Evolutionary conservation across 768 basidiomycete species (phyloP).

Genomic region (Glaciozyma martinii): DNA sequence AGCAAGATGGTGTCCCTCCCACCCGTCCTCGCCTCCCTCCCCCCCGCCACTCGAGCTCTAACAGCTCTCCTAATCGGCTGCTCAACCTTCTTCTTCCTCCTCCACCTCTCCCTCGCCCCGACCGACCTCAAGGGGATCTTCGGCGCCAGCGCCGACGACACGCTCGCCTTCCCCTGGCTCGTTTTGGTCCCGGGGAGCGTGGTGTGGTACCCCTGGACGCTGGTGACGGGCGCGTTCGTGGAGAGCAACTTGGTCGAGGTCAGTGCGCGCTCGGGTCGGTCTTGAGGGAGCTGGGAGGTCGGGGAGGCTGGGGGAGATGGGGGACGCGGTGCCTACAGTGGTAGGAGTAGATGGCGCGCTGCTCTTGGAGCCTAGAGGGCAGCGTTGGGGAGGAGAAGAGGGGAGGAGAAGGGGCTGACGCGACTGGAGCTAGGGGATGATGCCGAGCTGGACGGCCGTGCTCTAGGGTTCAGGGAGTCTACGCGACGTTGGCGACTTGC

Average conservation of each 20-base stretch:
- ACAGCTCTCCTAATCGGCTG: slow-evolving; percentile 18
- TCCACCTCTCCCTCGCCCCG: slow-evolving; percentile 9
- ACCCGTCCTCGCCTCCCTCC: slow-evolving; percentile 13
- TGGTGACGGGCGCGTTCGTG: slow-evolving; percentile 78
- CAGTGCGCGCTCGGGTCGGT: slow-evolving; percentile 36
- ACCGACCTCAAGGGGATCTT: slow-evolving; percentile 13
- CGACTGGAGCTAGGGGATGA: too few relatives aligned
- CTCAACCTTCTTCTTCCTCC: slow-evolving; percentile 19
- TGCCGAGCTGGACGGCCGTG: too few relatives aligned
- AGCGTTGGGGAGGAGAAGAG: too few relatives aligned
- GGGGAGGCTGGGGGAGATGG: neutral
- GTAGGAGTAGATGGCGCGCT: too few relatives aligned
- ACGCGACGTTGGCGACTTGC: too few relatives aligned
- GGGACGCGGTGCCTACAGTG: too few relatives aligned
- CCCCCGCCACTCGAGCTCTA: slow-evolving; percentile 26
- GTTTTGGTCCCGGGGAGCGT: slow-evolving; percentile 30
- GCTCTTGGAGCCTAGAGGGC: too few relatives aligned
- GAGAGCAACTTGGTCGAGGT: slow-evolving; percentile 80
- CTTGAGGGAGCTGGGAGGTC: neutral
- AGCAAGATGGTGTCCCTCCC: slow-evolving; percentile 5
- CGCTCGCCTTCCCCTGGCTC: slow-evolving; percentile 32
- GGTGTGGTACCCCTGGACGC: slow-evolving; percentile 66
- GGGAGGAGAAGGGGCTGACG: too few relatives aligned
- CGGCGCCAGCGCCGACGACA: slow-evolving; percentile 17
- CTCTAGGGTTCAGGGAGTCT: too few relatives aligned